Conservation (phyloP, 2,329 filamentous ascomycete genomes). For the Pseudogymnoascus sp. region DNA sequence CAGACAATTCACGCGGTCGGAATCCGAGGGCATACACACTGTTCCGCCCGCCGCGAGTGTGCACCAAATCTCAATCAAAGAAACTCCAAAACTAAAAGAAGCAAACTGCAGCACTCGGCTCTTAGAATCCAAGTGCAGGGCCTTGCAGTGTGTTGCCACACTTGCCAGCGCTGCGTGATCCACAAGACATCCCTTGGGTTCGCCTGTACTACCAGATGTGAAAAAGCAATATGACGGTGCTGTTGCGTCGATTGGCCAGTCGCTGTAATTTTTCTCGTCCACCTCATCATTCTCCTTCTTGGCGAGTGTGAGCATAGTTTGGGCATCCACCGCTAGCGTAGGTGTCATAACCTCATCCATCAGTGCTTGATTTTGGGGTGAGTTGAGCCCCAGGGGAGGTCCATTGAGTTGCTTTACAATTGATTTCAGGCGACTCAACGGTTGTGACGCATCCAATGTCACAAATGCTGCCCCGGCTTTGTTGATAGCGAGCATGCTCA, state of each 20-base stretch:
- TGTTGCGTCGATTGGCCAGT: neutral
- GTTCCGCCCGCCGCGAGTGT: constrained; percentile 5
- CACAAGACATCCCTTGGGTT: constrained; percentile 41
- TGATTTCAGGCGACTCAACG: constrained; percentile 15
- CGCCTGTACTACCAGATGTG: constrained; percentile 43
- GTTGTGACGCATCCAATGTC: constrained; percentile 24
- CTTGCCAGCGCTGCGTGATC: constrained; percentile 19
- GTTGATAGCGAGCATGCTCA: constrained; percentile 20
- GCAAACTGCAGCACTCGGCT: constrained; percentile 32
- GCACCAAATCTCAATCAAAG: constrained; percentile 1
- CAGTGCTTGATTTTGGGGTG: neutral
- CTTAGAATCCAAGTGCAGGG: constrained; percentile 31
- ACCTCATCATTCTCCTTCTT: too few species aligned
- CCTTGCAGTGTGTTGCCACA: constrained; percentile 17
- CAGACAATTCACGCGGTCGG: constrained; percentile 64
- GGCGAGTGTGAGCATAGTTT: neutral
- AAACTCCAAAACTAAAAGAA: constrained; percentile 8
- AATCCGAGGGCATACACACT: constrained; percentile 60
- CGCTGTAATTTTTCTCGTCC: neutral
- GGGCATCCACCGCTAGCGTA: neutral
- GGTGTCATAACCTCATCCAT: neutral
- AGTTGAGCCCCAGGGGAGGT: neutral
- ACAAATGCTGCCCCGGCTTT: constrained; percentile 24
- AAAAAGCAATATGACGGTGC: constrained; percentile 1
- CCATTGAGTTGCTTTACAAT: constrained; percentile 11